Conservation (phyloP, 192 early-diverging fungal species). For the Chytriomyces hyalinus region DNA sequence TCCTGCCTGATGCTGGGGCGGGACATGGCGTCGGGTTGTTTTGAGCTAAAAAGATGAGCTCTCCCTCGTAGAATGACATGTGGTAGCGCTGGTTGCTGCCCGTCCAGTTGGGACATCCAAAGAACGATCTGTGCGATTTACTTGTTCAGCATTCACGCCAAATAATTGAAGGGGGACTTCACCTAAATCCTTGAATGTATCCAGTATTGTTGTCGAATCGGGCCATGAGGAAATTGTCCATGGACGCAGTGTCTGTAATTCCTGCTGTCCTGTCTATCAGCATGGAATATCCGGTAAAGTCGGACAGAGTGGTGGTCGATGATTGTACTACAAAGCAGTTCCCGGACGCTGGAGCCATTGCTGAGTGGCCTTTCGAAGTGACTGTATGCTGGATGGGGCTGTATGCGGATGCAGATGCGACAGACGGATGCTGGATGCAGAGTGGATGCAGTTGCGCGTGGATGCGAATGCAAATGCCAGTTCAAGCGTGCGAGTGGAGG, state of each 20-base stretch:
- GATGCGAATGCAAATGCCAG: too few relatives aligned
- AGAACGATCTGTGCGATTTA: constrained; percentile 3
- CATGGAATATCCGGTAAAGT: constrained; percentile 3
- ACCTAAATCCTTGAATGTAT: constrained; percentile 23
- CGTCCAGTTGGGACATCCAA: constrained; percentile 27
- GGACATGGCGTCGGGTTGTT: constrained; percentile 13
- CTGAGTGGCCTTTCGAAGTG: too few relatives aligned
- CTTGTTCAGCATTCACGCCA: not conserved
- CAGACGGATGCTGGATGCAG: too few relatives aligned
- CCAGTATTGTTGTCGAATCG: constrained; percentile 20
- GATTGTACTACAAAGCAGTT: constrained; percentile 12
- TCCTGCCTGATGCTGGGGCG: not conserved
- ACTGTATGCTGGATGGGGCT: too few relatives aligned
- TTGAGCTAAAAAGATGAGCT: constrained; percentile 24
- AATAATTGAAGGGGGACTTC: not conserved
- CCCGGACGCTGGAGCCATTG: not conserved
- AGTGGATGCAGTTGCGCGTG: too few relatives aligned
- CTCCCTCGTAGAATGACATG: constrained; percentile 21
- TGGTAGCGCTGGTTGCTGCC: constrained; percentile 31
- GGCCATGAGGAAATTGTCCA: constrained; percentile 15
- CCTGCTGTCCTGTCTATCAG: not conserved
- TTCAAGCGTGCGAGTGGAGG: too few relatives aligned
- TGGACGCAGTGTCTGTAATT: not conserved
- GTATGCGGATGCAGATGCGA: too few relatives aligned
- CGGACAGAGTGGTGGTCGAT: not conserved